Percentiles rank a stretch among this genome's conserved stretches.
phyloP scores from a whole-genome alignment of 106 monocot species.

The Platanthera zijinensis region DNA sequence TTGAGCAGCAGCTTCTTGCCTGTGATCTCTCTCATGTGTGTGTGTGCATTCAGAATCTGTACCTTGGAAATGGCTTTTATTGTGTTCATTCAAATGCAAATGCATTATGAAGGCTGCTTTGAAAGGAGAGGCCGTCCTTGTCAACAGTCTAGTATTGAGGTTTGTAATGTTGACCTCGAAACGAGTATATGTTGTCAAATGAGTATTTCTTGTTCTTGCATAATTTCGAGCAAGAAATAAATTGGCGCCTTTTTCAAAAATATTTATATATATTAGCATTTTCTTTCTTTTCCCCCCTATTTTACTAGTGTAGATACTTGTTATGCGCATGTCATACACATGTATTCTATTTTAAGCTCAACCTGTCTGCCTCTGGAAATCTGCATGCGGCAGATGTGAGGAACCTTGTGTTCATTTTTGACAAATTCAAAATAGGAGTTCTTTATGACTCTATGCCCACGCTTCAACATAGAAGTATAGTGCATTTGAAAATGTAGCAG shows the following conservation, averaged over 20 bases:
- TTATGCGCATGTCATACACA: neutral
- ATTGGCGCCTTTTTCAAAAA: neutral
- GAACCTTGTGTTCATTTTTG: neutral
- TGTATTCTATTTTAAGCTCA: neutral
- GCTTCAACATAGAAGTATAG: neutral
- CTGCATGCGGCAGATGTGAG: neutral
- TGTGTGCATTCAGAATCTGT: slow-evolving; percentile 7
- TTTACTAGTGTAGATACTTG: neutral
- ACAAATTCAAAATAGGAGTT: neutral
- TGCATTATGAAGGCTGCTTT: slow-evolving; percentile 30
- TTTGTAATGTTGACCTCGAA: slow-evolving; percentile 56
- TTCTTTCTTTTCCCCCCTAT: neutral
- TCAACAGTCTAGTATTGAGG: slow-evolving; percentile 53
- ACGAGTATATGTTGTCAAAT: slow-evolving; percentile 15
- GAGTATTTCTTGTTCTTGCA: neutral
- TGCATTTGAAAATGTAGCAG: neutral
- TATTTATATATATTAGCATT: neutral
- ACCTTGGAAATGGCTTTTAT: slow-evolving; percentile 16
- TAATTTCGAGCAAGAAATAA: neutral
- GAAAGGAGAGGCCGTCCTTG: slow-evolving; percentile 41
- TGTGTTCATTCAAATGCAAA: slow-evolving; percentile 19
- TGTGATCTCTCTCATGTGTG: slow-evolving; percentile 3
- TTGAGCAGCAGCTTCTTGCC: slow-evolving; percentile 8
- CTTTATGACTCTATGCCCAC: neutral
- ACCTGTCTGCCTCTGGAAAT: neutral